These are phyloP conservation scores for Volvox africanus DNA, from an alignment of 139 green algal genomes.

Conservation along the genomic window DNA sequence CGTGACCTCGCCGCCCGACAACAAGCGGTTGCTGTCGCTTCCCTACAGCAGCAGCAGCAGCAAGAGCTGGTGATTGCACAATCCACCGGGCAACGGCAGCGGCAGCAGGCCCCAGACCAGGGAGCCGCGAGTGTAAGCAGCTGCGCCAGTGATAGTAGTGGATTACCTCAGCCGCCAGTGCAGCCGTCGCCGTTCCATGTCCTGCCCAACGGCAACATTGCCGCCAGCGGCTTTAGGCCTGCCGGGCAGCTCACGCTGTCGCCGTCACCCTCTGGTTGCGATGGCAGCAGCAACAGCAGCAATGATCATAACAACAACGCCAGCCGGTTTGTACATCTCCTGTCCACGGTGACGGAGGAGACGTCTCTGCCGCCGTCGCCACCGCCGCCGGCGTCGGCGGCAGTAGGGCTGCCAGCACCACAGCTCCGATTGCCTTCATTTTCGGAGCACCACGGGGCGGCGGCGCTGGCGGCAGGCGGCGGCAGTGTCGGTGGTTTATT, in stretches of 20 bases:
- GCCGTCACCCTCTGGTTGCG: neutral
- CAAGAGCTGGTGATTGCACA: neutral
- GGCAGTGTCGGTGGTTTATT: neutral
- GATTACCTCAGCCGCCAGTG: neutral
- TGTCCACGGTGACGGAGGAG: constrained; percentile 36
- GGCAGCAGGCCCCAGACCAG: neutral
- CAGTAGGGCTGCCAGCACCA: neutral
- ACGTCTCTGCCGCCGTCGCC: neutral
- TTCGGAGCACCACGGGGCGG: neutral
- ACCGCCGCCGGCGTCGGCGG: neutral
- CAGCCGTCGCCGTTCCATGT: neutral
- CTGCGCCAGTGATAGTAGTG: neutral
- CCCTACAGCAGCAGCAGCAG: neutral
- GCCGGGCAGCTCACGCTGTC: neutral
- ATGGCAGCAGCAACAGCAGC: neutral
- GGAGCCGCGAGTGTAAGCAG: neutral
- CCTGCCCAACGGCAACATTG: neutral
- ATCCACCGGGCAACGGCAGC: neutral
- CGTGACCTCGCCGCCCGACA: neutral
- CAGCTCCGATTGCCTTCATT: neutral
- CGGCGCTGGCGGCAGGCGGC: neutral
- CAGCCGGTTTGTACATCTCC: neutral
- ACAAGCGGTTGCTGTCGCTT: neutral
- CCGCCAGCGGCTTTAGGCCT: neutral
- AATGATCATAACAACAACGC: neutral